phyloP scores from a whole-genome alignment of 2,329 filamentous ascomycete species.

The Calonectria pseudoreteaudii region DNA sequence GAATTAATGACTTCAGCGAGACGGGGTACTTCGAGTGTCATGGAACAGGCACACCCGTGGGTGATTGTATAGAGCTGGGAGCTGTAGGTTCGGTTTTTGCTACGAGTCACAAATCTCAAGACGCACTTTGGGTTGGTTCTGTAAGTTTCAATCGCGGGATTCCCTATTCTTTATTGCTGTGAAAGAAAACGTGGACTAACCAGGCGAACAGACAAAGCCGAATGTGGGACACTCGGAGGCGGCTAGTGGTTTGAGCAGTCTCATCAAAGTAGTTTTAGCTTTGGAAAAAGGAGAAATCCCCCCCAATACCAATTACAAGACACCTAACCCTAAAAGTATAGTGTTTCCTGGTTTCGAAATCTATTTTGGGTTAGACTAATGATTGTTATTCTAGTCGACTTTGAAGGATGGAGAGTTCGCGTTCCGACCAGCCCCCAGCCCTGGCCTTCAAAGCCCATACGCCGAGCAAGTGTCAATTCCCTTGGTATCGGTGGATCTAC shows the following conservation, averaged over 20 bases:
- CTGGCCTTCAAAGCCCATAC: conserved; percentile 38
- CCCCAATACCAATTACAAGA: conserved; percentile 39
- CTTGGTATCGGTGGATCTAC: conserved; percentile 60
- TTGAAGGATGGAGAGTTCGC: conserved; percentile 39
- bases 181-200: conserved; percentile 13
- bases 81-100: conserved; percentile 50
- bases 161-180: not conserved
- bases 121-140: conserved; percentile 55
- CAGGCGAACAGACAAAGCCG: conserved; percentile 44
- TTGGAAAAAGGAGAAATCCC: conserved; percentile 44
- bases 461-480: conserved; percentile 45
- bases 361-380: conserved; percentile 12
- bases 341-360: not conserved
- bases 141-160: conserved; percentile 49
- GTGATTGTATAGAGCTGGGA: conserved; percentile 44
- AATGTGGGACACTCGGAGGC: conserved; percentile 45
- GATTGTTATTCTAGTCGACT: conserved; percentile 24
- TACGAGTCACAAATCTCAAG: conserved; percentile 32
- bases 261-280: conserved; percentile 43
- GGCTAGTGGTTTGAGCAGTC: conserved; percentile 41
- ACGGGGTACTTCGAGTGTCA: conserved; percentile 48
- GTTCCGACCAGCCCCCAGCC: conserved; percentile 35
- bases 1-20: conserved; percentile 32
- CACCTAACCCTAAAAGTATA: conserved; percentile 41
- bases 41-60: conserved; percentile 45